A percentile compares a stretch with the other conserved stretches of the same genome.
These are phyloP conservation scores for Xylaria sp. DNA, from an alignment of 2,329 filamentous ascomycete species.

Conservation along the genomic window DNA sequence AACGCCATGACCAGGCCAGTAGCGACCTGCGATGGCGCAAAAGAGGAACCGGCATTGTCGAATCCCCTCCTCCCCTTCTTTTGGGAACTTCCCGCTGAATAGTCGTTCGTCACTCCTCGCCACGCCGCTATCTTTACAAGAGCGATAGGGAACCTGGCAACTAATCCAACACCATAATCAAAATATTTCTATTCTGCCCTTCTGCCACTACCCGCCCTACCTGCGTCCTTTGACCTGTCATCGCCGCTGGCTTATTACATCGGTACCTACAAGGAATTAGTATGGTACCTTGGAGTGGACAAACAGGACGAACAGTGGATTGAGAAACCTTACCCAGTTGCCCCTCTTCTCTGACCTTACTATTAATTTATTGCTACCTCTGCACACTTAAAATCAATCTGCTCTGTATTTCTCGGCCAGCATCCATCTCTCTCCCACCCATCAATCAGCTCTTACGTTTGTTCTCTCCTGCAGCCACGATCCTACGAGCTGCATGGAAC, in stretches of 20 bases:
- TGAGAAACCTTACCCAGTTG: slow-evolving; percentile 30
- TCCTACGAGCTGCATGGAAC: slow-evolving; percentile 35
- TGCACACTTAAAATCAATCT: no score
- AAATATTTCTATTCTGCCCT: background rate
- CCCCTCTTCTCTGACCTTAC: slow-evolving; percentile 24
- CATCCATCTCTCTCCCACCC: slow-evolving; percentile 7
- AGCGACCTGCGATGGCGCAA: background rate
- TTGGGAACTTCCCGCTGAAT: slow-evolving; percentile 15
- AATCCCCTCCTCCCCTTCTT: slow-evolving; percentile 25
- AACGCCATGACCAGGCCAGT: slow-evolving; percentile 27
- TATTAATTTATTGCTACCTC: slow-evolving; percentile 16
- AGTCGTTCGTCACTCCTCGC: slow-evolving; percentile 34
- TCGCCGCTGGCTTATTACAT: slow-evolving; percentile 14
- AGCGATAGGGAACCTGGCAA: background rate
- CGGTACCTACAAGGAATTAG: slow-evolving; percentile 8
- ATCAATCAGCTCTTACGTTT: no score
- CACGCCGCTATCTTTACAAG: slow-evolving; percentile 13
- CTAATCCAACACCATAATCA: background rate
- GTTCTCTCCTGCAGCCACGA: slow-evolving; percentile 5
- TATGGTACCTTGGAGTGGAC: slow-evolving; percentile 1
- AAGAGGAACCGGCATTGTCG: slow-evolving; percentile 29
- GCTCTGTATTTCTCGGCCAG: slow-evolving; percentile 18
- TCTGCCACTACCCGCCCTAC: background rate
- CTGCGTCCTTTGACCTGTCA: slow-evolving; percentile 5
- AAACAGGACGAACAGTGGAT: background rate